These are phyloP conservation scores for Geranomyces variabilis DNA, from an alignment of 192 early-diverging fungal genomes.

Conservation along the genomic window DNA sequence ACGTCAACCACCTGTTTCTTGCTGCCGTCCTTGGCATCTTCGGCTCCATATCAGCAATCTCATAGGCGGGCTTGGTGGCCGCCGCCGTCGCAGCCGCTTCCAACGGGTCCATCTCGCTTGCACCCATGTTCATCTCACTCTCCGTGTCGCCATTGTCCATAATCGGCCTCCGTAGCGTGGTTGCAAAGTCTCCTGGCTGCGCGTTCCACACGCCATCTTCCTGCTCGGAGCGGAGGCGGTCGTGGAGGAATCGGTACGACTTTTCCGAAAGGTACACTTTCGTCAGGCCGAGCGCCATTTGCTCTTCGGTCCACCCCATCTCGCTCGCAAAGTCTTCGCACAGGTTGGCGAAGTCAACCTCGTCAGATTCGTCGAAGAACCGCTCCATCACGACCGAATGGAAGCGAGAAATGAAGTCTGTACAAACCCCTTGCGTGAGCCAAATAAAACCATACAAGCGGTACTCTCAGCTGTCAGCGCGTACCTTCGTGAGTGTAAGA, in stretches of 20 bases:
- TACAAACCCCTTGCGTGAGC: not conserved
- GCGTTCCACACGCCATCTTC: slow-evolving; percentile 21
- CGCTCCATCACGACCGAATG: slow-evolving; percentile 18
- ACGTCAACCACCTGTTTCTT: slow-evolving; percentile 57
- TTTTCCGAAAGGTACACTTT: slow-evolving; percentile 38
- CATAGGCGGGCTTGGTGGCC: slow-evolving; percentile 13
- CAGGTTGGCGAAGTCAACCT: slow-evolving; percentile 19
- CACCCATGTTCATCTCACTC: slow-evolving; percentile 11
- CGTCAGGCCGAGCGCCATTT: slow-evolving; percentile 28
- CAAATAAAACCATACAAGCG: not conserved
- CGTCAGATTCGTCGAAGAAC: slow-evolving; percentile 5
- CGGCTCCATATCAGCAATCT: slow-evolving; percentile 13
- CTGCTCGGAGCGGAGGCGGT: slow-evolving; percentile 29
- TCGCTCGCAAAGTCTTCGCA: slow-evolving; percentile 34
- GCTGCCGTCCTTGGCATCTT: not conserved
- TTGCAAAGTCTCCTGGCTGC: slow-evolving; percentile 8
- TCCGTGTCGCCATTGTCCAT: slow-evolving; percentile 27
- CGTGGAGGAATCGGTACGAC: slow-evolving; percentile 35
- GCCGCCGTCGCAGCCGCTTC: not conserved
- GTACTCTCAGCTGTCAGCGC: not conserved
- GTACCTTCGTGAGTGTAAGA: slow-evolving; percentile 24
- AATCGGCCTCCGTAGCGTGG: slow-evolving; percentile 9
- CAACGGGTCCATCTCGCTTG: not conserved
- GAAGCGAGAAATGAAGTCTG: slow-evolving; percentile 30
- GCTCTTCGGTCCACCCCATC: slow-evolving; percentile 33